These are phyloP conservation scores for Gypsophila paniculata DNA, from an alignment of 179 eudicot species.

Conservation along the genomic window DNA sequence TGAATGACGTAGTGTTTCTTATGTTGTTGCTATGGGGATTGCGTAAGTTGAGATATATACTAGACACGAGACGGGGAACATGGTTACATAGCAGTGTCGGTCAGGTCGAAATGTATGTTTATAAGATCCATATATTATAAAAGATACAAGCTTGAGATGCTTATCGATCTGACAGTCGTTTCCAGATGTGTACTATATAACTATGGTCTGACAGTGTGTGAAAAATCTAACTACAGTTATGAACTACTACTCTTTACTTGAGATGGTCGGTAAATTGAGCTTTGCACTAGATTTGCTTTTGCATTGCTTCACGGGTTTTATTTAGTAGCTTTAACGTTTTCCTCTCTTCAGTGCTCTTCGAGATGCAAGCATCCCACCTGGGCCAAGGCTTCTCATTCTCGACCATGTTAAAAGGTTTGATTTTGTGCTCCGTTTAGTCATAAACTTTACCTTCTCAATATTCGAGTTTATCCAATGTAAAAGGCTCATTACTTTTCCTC, in stretches of 20 bases:
- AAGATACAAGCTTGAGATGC: background rate
- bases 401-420: constrained; percentile 76
- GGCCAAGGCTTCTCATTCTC: constrained; percentile 93
- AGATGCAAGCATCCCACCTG: constrained; percentile 92
- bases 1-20: too few species aligned
- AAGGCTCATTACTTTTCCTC: background rate
- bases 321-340: background rate
- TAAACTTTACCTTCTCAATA: background rate
- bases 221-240: background rate
- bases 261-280: background rate
- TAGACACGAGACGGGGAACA: too few species aligned
- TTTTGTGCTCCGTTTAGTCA: background rate
- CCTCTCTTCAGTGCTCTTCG: constrained; percentile 70
- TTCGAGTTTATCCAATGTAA: background rate
- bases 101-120: background rate
- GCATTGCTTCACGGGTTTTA: background rate
- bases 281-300: background rate
- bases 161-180: background rate
- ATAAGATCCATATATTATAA: background rate
- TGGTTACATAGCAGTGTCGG: too few species aligned
- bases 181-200: too few species aligned
- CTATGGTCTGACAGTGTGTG: too few species aligned
- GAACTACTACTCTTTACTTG: too few species aligned
- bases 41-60: too few species aligned
- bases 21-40: too few species aligned